phyloP scores from a whole-genome alignment of 352 stramenopile species.

The Pythium volutum region DNA sequence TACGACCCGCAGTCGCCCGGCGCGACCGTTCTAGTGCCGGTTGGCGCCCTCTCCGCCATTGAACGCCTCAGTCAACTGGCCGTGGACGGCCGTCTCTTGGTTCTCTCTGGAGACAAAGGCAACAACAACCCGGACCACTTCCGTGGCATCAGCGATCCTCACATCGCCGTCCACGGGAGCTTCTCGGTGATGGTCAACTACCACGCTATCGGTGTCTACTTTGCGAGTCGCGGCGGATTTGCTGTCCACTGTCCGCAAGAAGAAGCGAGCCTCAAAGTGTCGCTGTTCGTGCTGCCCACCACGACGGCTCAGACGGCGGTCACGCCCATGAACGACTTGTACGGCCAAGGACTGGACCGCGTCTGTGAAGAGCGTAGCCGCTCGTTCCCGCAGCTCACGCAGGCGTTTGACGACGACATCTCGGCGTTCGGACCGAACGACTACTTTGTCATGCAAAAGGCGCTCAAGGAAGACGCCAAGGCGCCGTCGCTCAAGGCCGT shows the following conservation, averaged over 20 bases:
- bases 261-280: constrained; percentile 92
- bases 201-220: constrained; percentile 91
- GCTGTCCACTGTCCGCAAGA: constrained; percentile 91
- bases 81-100: constrained; percentile 46
- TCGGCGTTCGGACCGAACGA: constrained; percentile 92
- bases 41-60: constrained; percentile 72
- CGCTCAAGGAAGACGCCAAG: constrained; percentile 79
- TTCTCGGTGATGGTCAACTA: constrained; percentile 97
- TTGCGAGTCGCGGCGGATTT: constrained; percentile 89
- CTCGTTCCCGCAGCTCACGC: constrained; percentile 61
- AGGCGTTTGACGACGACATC: constrained; percentile 86
- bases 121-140: constrained; percentile 94
- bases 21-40: constrained; percentile 88
- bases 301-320: background rate
- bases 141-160: constrained; percentile 85
- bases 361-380: constrained; percentile 57
- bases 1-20: constrained; percentile 53
- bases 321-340: constrained; percentile 36
- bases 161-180: constrained; percentile 94
- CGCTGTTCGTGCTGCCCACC: constrained; percentile 73
- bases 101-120: constrained; percentile 93
- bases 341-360: constrained; percentile 53
- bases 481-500: constrained; percentile 83
- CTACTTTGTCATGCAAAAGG: constrained; percentile 94
- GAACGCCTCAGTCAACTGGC: constrained; percentile 23